These are phyloP conservation scores for Cairneyella variabilis DNA, from an alignment of 495 filamentous ascomycete genomes.

Conservation along the genomic window DNA sequence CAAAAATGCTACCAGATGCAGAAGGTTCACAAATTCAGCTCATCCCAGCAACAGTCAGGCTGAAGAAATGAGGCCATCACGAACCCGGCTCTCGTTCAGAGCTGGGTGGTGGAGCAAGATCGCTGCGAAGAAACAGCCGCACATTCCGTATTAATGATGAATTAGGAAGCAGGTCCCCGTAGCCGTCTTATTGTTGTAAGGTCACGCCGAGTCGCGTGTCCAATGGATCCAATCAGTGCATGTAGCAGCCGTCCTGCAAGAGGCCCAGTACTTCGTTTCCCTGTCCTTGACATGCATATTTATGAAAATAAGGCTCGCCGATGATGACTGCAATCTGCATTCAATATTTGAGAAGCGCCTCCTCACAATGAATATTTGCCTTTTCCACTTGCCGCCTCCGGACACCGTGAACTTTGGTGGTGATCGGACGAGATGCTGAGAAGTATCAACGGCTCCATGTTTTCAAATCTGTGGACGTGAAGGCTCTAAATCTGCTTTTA, in stretches of 20 bases:
- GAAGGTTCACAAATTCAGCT: no score
- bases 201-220: conserved; percentile 18
- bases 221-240: conserved; percentile 15
- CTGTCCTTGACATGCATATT: conserved; percentile 15
- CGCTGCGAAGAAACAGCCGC: conserved; percentile 1
- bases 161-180: conserved; percentile 11
- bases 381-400: background rate
- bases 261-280: conserved; percentile 9
- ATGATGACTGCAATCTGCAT: background rate
- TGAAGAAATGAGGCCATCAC: background rate
- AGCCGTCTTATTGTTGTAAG: conserved; percentile 10
- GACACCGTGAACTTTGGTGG: background rate
- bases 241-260: conserved; percentile 8
- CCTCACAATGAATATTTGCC: background rate
- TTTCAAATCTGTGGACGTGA: background rate
- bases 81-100: no score
- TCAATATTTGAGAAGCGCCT: background rate
- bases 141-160: background rate
- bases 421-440: background rate
- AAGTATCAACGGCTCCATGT: background rate
- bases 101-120: background rate
- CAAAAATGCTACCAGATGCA: no score
- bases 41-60: no score
- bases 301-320: conserved; percentile 7
- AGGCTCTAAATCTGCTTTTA: background rate